Evolutionary conservation across 2,329 filamentous ascomycete genomes (phyloP), one percentile per base, ranked within the genome.

Genomic region (Plenodomus tracheiphilus): DNA sequence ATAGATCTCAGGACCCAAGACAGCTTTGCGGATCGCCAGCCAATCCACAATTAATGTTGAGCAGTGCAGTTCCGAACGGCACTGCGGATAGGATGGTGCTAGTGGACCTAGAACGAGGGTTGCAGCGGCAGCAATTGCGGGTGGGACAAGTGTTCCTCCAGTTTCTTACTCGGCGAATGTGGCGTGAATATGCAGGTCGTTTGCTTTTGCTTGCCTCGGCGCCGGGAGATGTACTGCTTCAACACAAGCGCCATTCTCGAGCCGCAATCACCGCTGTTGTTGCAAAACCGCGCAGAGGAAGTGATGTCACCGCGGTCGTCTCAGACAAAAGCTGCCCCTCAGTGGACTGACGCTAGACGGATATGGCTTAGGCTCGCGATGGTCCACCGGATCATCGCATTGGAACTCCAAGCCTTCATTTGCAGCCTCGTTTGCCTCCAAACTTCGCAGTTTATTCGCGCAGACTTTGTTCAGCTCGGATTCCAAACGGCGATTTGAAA

Each of bases 21-120:
- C 48, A 44, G 36, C 42, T n/a, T n/a, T 41, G 39, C 47, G 43
- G 52, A 46, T 54, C 57, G 48, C 52, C 47, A 54, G 46, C 44
- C 54, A 60, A 47, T 53, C 65, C 65, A 66, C 65, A 63, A 59
- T 66, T 61, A 41, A 53, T 53, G 60, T 60, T 63, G 58, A 54
- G 50, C 49, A 53, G 39, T 48, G 42, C 49, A 53, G 39, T 48
- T 41, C 54, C 52, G 51, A 40, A 42, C 51, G 40, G 40, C 22
- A 34, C 49, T 41, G 44, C 58, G 56, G 55, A 35, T 57, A 49
- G 47, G 47, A 34, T 56, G 46, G 46, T 53, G 35, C 54, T 61
- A 62, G 59, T 48, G 58, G 45, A 51, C 46, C 53, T 47, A 53
- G 49, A 51, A 39, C 53, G 49, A 47, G 50, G 38, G 30, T 32